Evolutionary conservation across 768 basidiomycete species (phyloP).

Genomic region (Mycena belliarum): DNA sequence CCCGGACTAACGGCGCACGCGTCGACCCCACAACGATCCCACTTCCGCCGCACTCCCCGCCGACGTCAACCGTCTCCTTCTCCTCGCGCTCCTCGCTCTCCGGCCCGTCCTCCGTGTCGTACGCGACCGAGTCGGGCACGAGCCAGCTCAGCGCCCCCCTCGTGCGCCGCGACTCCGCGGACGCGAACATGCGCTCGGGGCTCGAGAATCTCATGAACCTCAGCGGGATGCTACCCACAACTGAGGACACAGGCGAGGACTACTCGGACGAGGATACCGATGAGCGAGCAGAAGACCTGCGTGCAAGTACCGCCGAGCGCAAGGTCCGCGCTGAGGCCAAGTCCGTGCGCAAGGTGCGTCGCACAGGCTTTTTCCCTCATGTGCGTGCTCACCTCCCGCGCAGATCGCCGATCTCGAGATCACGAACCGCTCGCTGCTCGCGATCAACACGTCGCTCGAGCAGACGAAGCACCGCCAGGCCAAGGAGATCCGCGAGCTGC

Average conservation of each 20-base stretch:
- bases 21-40: constrained; percentile 60
- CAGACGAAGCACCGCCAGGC: constrained; percentile 77
- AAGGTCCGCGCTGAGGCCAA: constrained; percentile 74
- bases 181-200: constrained; percentile 35
- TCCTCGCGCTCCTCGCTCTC: constrained; percentile 78
- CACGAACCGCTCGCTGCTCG: constrained; percentile 81
- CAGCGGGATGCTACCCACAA: constrained; percentile 30
- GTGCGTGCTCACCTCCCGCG: background rate
- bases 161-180: constrained; percentile 7
- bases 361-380: background rate
- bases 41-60: constrained; percentile 71
- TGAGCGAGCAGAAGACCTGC: constrained; percentile 34
- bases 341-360: constrained; percentile 79
- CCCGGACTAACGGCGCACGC: constrained; percentile 33
- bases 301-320: constrained; percentile 26
- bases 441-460: constrained; percentile 84
- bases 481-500: constrained; percentile 82
- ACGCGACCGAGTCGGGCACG: constrained; percentile 37
- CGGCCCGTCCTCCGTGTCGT: constrained; percentile 48
- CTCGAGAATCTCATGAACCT: constrained; percentile 45
- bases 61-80: constrained; percentile 68
- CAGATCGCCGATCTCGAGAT: constrained; percentile 94
- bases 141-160: constrained; percentile 35
- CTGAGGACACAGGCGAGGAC: constrained; percentile 31
- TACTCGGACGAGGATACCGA: constrained; percentile 32